phyloP scores from a whole-genome alignment of 805 yeast genomes.

The Zygotorulaspora florentina region DNA sequence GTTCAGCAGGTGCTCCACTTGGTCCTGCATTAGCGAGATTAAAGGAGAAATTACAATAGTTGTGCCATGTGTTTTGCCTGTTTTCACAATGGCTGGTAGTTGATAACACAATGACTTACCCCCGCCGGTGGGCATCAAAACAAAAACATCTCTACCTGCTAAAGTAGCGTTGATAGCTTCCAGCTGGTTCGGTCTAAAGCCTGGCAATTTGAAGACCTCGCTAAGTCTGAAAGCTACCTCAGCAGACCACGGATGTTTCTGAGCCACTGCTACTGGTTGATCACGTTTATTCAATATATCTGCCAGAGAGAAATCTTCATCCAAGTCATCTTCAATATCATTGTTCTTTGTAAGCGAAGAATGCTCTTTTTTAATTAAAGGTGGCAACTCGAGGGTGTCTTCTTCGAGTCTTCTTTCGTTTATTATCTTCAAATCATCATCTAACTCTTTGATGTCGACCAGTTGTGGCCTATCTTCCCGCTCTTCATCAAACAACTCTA shows the following conservation, averaged over 20 bases:
- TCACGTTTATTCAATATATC: constrained; percentile 14
- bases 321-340: constrained; percentile 20
- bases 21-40: constrained; percentile 96
- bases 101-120: constrained; percentile 96
- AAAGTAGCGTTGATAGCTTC: constrained; percentile 80
- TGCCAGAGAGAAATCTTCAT: constrained; percentile 25
- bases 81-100: constrained; percentile 77
- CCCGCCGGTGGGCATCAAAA: constrained; percentile 98
- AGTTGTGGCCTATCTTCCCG: constrained; percentile 30
- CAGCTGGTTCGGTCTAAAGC: constrained; percentile 77
- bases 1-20: constrained; percentile 71
- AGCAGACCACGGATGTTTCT: constrained; percentile 50
- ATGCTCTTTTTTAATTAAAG: constrained; percentile 11
- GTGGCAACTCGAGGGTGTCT: constrained; percentile 7
- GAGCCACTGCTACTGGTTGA: constrained; percentile 5
- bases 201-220: constrained; percentile 54
- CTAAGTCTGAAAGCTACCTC: constrained; percentile 61
- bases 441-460: constrained; percentile 27
- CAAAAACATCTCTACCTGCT: constrained; percentile 82
- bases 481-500: constrained; percentile 36
- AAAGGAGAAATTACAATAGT: constrained; percentile 92
- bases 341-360: constrained; percentile 4
- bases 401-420: constrained; percentile 30
- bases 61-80: constrained; percentile 75
- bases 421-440: constrained; percentile 34